Percentiles rank a stretch among this genome's conserved stretches.
Conservation (phyloP, 192 early-diverging fungal genomes). For the Rhizophagus clarus region DNA sequence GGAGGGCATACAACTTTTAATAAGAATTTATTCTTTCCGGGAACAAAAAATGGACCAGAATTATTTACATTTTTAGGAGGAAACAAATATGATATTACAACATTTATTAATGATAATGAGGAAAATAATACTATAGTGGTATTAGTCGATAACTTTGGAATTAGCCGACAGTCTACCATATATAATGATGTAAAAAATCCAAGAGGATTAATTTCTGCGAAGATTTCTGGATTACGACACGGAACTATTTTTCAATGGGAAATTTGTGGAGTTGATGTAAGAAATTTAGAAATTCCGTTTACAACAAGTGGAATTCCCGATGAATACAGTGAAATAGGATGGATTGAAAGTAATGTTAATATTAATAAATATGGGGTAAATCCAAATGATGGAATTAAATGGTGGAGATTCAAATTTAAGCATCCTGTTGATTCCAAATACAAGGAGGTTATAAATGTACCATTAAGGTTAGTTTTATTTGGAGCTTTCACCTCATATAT, state of each 20-base stretch:
- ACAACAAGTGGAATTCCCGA: conserved; percentile 77
- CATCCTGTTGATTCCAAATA: not conserved
- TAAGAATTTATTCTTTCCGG: conserved; percentile 52
- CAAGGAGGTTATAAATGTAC: conserved; percentile 40
- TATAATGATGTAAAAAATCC: conserved; percentile 77
- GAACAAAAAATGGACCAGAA: conserved; percentile 77
- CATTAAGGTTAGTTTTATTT: conserved; percentile 63
- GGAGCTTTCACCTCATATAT: conserved; percentile 73
- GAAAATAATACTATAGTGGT: conserved; percentile 72
- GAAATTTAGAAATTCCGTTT: conserved; percentile 57
- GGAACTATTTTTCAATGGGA: conserved; percentile 60
- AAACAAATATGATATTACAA: conserved; percentile 59
- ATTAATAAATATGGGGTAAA: conserved; percentile 26
- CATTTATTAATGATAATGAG: conserved; percentile 35
- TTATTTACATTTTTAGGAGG: conserved; percentile 52
- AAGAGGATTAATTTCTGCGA: conserved; percentile 71
- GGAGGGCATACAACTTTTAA: conserved; percentile 83
- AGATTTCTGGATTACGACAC: conserved; percentile 55
- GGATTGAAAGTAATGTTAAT: conserved; percentile 37
- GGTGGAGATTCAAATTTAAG: conserved; percentile 42
- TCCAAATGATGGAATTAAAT: conserved; percentile 35
- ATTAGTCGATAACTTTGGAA: conserved; percentile 76
- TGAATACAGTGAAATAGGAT: conserved; percentile 50
- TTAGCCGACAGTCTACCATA: conserved; percentile 68
- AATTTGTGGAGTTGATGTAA: conserved; percentile 76